Conservation (phyloP, 176 grass and related monocot species). For the Chrysopogon serrulatus region DNA sequence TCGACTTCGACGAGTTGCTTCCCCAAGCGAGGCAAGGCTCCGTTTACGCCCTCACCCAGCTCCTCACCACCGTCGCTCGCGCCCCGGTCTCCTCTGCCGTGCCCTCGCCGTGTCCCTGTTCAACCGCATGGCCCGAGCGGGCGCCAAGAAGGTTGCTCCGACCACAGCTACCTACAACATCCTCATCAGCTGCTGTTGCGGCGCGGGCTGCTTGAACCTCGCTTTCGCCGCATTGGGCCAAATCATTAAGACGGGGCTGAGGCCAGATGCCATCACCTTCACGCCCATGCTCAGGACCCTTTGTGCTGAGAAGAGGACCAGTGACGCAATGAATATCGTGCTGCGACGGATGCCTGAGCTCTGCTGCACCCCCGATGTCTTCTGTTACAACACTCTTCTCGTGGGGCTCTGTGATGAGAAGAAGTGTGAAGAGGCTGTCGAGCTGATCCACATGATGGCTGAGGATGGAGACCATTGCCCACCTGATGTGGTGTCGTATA, state of each 20-base stretch:
- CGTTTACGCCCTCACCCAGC: background rate
- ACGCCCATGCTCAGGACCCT: background rate
- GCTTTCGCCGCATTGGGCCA: background rate
- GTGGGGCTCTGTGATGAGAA: background rate
- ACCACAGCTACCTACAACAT: background rate
- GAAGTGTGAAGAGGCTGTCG: background rate
- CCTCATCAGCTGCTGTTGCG: conserved; percentile 23
- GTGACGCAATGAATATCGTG: background rate
- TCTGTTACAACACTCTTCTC: background rate
- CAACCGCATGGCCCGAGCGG: background rate
- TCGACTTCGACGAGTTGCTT: background rate
- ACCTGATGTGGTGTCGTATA: conserved; percentile 14
- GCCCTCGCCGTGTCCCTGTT: conserved; percentile 2
- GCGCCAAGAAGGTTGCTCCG: background rate
- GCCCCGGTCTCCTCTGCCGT: background rate
- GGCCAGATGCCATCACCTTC: background rate
- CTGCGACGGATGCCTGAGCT: conserved; percentile 22
- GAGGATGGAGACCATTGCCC: background rate
- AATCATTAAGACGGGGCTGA: background rate
- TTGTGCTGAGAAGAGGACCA: background rate
- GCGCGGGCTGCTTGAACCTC: background rate
- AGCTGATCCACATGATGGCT: conserved; percentile 13
- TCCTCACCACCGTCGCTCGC: background rate
- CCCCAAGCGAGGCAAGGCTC: background rate
- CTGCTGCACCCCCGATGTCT: background rate